Base-by-base conservation (phyloP, 2,329 filamentous ascomycete genomes). In the Parastagonospora avenae region DNA sequence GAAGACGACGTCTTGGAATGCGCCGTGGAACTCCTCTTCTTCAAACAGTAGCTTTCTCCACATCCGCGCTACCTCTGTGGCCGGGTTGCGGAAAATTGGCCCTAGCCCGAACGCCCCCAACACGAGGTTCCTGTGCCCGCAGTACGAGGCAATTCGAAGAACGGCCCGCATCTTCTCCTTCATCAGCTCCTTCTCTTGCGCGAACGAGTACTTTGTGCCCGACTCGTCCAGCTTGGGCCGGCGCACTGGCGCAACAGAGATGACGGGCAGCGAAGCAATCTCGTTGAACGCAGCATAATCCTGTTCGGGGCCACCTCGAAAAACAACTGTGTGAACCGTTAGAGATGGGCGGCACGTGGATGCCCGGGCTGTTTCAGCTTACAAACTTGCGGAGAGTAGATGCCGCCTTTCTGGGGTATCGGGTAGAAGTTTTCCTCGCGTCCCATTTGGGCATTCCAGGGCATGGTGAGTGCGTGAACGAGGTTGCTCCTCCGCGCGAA, bases 401-500 rank as follows among this genome's bases (percentile, higher is more conserved):
- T 85, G 1, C 86, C 88, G 4, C 87, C 88, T 54, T 81, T 82
- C 24, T 84, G 81, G 2, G 88, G 87, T 55, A 92, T 86, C 8
- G 89, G 89, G 64, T 92, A 92, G 68, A 90, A 85, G 54, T 70
- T 68, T 36, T 76, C 57, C 28, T 73, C 67, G 29, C 74, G 55
- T 10, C 61, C 63, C 35, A 63, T 45, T 53, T 66, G 62, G 33
- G 60, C 63, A 40, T 71, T 71, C 54, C 80, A 85, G 1, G 87
- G 85, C 39, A 82, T 87, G 16, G 80, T 82, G 42, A 92, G 79
- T 2, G 86, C 85, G 14, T 87, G 85, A 5, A 87, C 87, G 30
- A 92, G 81, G 57, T 88, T 91, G 75, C 87, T 90, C 60, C 89
- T 80, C 53, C 89, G 82, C 64, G 88, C 90, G 32, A 92, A 81